A percentile compares a stretch with the other conserved stretches of the same genome.
Conservation (phyloP, 2,329 filamentous ascomycete species). For the Sporothrix dimorphospora region DNA sequence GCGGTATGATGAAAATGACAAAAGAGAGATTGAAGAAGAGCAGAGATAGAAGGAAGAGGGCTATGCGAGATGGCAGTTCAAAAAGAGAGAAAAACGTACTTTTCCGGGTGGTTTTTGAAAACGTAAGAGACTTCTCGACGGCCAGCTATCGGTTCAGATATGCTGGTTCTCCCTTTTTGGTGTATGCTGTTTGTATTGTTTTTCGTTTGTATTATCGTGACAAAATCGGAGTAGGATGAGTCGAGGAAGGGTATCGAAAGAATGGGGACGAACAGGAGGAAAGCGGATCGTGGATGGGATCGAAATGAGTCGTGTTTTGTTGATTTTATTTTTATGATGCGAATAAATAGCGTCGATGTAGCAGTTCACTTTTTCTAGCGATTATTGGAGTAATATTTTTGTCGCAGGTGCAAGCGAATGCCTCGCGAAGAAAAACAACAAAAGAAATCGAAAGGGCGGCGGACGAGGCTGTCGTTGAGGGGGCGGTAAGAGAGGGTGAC, state of each 20-base stretch:
- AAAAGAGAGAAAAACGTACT: conserved; percentile 13
- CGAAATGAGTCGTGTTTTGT: neutral
- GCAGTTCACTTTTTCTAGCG: neutral
- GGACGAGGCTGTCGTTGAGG: neutral
- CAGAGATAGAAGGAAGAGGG: neutral
- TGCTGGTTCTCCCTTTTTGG: neutral
- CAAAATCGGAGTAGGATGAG: neutral
- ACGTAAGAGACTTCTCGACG: neutral
- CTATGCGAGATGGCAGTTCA: neutral
- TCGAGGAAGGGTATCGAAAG: neutral
- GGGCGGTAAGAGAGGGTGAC: neutral
- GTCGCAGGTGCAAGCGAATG: conserved; percentile 46
- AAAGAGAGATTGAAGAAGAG: neutral
- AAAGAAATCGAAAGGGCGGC: neutral
- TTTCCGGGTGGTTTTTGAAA: conserved; percentile 8
- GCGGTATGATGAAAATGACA: conserved; percentile 5
- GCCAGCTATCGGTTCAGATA: conserved; percentile 3
- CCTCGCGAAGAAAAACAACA: conserved; percentile 37
- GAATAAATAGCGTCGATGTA: neutral
- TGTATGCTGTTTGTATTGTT: neutral
- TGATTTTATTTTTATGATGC: neutral
- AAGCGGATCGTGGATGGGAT: neutral
- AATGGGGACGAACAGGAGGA: neutral
- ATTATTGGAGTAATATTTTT: conserved; percentile 33
- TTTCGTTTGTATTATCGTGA: neutral